phyloP scores from a whole-genome alignment of 192 early-diverging fungal genomes.

The Coemansia sp. region DNA sequence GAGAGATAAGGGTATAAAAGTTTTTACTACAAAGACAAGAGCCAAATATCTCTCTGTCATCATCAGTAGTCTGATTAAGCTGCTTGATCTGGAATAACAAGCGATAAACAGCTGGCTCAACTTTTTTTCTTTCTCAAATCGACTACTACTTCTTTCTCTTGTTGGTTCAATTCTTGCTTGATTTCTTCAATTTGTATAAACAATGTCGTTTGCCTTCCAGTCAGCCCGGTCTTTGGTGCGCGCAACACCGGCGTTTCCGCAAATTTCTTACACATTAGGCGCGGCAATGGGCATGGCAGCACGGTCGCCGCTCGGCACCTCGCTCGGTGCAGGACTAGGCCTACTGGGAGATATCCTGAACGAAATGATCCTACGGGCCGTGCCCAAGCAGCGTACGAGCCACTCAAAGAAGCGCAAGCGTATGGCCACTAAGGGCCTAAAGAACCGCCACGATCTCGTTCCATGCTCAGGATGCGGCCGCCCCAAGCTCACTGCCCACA shows the following conservation, averaged over 20 bases:
- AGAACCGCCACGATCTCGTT: constrained; percentile 68
- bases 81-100: neutral
- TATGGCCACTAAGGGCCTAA: constrained; percentile 74
- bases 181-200: constrained; percentile 4
- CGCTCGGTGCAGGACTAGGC: constrained; percentile 29
- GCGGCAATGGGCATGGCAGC: constrained; percentile 9
- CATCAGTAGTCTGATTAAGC: neutral
- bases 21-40: neutral
- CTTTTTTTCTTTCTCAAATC: constrained; percentile 7
- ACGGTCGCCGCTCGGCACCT: constrained; percentile 14
- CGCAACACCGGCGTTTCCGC: constrained; percentile 17
- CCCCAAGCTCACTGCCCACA: constrained; percentile 72
- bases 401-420: constrained; percentile 90
- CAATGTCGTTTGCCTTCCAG: constrained; percentile 35
- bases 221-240: constrained; percentile 27
- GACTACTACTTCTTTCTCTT: neutral
- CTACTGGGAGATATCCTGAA: constrained; percentile 55
- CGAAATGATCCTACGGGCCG: constrained; percentile 75
- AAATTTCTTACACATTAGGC: constrained; percentile 13
- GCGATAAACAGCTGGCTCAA: neutral
- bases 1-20: neutral
- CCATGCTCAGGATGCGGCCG: constrained; percentile 80
- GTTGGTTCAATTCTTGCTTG: no score
- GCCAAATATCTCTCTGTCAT: neutral
- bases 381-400: constrained; percentile 92